Evolutionary conservation across 1,139 yeast species (phyloP).

Genomic region (Kodamaea arcana): DNA sequence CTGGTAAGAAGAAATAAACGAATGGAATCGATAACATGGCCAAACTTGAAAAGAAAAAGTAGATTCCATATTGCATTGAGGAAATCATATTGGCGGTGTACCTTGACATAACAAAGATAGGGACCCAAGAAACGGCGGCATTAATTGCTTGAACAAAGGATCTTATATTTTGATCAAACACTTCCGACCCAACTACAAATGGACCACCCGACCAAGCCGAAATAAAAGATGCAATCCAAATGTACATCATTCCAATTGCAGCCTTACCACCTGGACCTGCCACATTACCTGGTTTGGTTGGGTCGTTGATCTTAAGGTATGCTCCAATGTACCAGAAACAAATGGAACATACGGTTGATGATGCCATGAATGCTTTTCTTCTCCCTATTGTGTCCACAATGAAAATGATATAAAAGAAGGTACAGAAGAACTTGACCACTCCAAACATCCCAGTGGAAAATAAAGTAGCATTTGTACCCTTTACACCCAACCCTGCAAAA

Average conservation of each 20-base stretch:
- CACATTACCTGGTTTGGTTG: constrained; percentile 29
- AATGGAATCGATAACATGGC: constrained; percentile 32
- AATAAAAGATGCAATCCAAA: constrained; percentile 42
- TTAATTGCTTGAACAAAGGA: constrained; percentile 42
- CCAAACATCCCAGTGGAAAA: constrained; percentile 45
- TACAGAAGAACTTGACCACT: constrained; percentile 37
- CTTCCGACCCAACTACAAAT: constrained; percentile 40
- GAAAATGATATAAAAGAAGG: constrained; percentile 33
- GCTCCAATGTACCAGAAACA: constrained; percentile 46
- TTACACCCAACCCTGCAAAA: constrained; percentile 36
- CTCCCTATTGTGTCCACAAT: constrained; percentile 39
- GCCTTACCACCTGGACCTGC: constrained; percentile 44
- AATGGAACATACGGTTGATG: constrained; percentile 33
- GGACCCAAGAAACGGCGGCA: constrained; percentile 43
- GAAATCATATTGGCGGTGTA: constrained; percentile 40
- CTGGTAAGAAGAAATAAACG: constrained; percentile 36
- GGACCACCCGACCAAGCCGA: constrained; percentile 46
- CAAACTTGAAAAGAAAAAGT: constrained; percentile 37
- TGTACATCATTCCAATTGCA: constrained; percentile 42
- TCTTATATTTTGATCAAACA: constrained; percentile 40
- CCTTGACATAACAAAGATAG: constrained; percentile 39
- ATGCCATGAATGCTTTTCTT: constrained; percentile 36
- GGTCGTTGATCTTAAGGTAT: constrained; percentile 35
- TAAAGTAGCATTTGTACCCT: constrained; percentile 36
- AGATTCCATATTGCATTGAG: constrained; percentile 37